Evolutionary conservation across 371 early-diverging fungal genomes (phyloP).

Genomic region (Globomyces sp.): DNA sequence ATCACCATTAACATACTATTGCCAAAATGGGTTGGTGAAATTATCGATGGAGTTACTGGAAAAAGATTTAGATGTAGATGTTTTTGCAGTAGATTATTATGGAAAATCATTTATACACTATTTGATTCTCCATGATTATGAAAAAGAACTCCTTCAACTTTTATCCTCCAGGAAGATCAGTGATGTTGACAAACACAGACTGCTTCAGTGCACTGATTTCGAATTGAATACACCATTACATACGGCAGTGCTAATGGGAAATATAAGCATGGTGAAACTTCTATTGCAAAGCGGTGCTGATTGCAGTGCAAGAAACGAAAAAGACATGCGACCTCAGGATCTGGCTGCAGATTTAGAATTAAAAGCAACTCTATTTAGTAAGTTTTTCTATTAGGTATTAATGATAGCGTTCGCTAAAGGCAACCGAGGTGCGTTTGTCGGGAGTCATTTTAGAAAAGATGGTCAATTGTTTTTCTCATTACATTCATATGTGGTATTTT

Average conservation of each 20-base stretch:
- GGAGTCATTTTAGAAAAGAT: too few species aligned
- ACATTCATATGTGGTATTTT: too few species aligned
- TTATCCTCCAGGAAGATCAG: background rate
- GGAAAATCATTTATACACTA: constrained; percentile 9
- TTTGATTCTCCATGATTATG: background rate
- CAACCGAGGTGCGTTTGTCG: too few species aligned
- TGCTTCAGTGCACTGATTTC: background rate
- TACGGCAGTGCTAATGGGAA: background rate
- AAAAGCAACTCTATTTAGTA: too few species aligned
- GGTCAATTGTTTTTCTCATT: too few species aligned
- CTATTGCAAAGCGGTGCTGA: constrained; percentile 3
- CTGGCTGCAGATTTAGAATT: too few species aligned
- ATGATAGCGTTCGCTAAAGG: too few species aligned
- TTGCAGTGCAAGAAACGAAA: background rate
- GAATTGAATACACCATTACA: constrained; percentile 5
- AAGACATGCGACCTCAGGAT: background rate
- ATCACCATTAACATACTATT: constrained; percentile 7
- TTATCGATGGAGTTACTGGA: background rate
- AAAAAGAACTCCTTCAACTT: background rate
- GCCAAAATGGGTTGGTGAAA: constrained; percentile 3
- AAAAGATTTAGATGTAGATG: background rate
- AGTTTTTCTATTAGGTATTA: too few species aligned
- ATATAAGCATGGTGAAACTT: background rate
- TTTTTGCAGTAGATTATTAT: background rate
- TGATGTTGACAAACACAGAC: background rate